phyloP scores from a whole-genome alignment of 768 basidiomycete genomes.

The Hypsizygus marmoreus region DNA sequence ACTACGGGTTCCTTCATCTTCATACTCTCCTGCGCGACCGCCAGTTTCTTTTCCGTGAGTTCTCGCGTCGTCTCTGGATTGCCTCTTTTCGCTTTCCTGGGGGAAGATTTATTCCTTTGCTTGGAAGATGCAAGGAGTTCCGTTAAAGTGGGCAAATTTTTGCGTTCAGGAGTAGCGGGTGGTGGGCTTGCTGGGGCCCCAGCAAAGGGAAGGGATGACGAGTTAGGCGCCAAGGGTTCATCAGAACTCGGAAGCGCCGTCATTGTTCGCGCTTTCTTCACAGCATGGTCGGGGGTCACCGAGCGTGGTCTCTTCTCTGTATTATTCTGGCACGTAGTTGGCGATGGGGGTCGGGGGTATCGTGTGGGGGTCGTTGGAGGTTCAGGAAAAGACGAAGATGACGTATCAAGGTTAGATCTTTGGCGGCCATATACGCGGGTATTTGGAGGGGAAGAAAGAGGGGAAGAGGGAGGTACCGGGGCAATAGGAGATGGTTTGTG shows the following conservation, averaged over 20 bases:
- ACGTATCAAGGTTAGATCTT: constrained; percentile 3
- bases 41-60: constrained; percentile 20
- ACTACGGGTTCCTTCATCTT: no score
- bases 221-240: no score
- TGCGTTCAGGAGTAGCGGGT: constrained; percentile 26
- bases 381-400: constrained; percentile 12
- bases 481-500: constrained; percentile 48
- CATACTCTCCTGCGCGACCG: no score
- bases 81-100: no score
- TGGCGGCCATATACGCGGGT: constrained; percentile 20
- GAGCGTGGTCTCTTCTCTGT: constrained; percentile 17
- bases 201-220: no score
- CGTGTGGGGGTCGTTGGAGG: constrained; percentile 15
- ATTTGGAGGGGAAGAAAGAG: constrained; percentile 26
- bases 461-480: constrained; percentile 28
- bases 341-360: background rate
- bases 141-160: constrained; percentile 37
- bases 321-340: background rate
- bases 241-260: background rate
- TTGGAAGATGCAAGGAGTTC: constrained; percentile 49
- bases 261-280: constrained; percentile 18
- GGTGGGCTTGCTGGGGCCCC: no score
- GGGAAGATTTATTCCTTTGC: no score
- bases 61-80: no score
- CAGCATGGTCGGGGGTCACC: constrained; percentile 12